Conservation (phyloP, 2,329 filamentous ascomycete genomes). For the Fusarium irregulare region DNA sequence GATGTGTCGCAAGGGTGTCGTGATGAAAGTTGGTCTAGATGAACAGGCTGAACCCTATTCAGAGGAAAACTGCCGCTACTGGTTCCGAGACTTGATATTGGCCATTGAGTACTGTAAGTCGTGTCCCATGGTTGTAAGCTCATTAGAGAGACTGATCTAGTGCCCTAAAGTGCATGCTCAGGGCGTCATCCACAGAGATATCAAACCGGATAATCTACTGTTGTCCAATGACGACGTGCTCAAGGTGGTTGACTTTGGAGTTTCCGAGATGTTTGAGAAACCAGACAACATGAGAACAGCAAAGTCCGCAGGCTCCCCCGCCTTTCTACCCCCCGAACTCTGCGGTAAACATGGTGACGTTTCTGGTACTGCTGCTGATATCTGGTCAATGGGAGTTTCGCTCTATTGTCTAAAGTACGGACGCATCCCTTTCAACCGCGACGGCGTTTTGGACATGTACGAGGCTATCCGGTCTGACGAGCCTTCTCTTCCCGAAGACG, state of each 20-base stretch:
- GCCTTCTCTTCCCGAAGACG: slow-evolving; percentile 69
- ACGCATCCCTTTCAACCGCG: slow-evolving; percentile 83
- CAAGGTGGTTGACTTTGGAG: slow-evolving; percentile 98
- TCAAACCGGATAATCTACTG: slow-evolving; percentile 96
- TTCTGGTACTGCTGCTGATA: slow-evolving; percentile 89
- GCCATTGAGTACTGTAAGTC: slow-evolving; percentile 90
- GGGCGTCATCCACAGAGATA: slow-evolving; percentile 94
- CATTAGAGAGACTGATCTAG: not conserved
- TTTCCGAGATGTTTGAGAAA: slow-evolving; percentile 98
- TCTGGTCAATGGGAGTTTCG: slow-evolving; percentile 98
- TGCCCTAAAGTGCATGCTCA: slow-evolving; percentile 80
- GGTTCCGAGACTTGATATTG: slow-evolving; percentile 94
- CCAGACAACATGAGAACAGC: slow-evolving; percentile 84
- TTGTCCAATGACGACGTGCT: slow-evolving; percentile 92
- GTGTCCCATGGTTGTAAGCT: not conserved
- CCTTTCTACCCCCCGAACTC: slow-evolving; percentile 92
- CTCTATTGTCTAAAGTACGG: slow-evolving; percentile 94
- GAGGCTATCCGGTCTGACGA: slow-evolving; percentile 83
- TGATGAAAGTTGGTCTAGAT: slow-evolving; percentile 95
- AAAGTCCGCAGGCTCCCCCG: slow-evolving; percentile 94
- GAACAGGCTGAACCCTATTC: slow-evolving; percentile 84
- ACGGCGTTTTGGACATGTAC: slow-evolving; percentile 86
- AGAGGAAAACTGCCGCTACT: slow-evolving; percentile 84
- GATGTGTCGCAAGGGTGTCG: slow-evolving; percentile 97
- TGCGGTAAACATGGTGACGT: slow-evolving; percentile 90